phyloP scores from a whole-genome alignment of 139 green algal species.

The Asterochloris sp. region DNA sequence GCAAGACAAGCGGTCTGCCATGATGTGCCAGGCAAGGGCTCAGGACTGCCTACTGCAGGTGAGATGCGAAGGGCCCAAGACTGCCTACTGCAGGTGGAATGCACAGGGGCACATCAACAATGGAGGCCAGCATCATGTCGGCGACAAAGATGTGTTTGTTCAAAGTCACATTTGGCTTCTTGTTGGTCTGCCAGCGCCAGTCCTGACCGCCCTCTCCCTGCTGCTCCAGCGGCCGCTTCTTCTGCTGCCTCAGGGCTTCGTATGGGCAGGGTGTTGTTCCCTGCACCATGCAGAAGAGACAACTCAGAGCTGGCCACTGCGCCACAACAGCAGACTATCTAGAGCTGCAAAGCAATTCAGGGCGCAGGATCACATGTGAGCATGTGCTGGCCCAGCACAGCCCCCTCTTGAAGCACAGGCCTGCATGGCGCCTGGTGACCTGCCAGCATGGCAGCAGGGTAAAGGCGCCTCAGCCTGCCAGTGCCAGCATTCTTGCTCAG shows the following conservation, averaged over 20 bases:
- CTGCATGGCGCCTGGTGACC: too few relatives aligned
- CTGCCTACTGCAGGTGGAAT: not conserved
- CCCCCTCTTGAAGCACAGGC: too few relatives aligned
- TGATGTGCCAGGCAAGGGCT: not conserved
- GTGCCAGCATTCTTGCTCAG: too few relatives aligned
- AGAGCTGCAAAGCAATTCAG: too few relatives aligned
- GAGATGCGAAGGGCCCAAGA: not conserved
- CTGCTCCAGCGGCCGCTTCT: not conserved
- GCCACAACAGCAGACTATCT: too few relatives aligned
- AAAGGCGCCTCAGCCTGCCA: too few relatives aligned
- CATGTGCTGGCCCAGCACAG: too few relatives aligned
- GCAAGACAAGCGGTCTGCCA: too few relatives aligned
- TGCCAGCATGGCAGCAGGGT: too few relatives aligned
- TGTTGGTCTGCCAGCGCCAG: constrained; percentile 59
- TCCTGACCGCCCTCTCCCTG: constrained; percentile 14
- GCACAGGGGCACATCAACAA: not conserved
- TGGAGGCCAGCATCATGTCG: too few relatives aligned
- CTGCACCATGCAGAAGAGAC: not conserved
- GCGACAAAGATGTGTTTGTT: not conserved
- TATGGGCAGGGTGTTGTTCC: constrained; percentile 29
- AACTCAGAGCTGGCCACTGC: too few relatives aligned
- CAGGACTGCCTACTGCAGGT: not conserved
- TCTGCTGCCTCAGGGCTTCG: constrained; percentile 3
- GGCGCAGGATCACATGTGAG: too few relatives aligned
- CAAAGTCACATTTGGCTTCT: constrained; percentile 22